Evolutionary conservation across 441 rosid genomes (phyloP), one percentile per base, ranked within the genome.

Genomic region (Kokia cookei): DNA sequence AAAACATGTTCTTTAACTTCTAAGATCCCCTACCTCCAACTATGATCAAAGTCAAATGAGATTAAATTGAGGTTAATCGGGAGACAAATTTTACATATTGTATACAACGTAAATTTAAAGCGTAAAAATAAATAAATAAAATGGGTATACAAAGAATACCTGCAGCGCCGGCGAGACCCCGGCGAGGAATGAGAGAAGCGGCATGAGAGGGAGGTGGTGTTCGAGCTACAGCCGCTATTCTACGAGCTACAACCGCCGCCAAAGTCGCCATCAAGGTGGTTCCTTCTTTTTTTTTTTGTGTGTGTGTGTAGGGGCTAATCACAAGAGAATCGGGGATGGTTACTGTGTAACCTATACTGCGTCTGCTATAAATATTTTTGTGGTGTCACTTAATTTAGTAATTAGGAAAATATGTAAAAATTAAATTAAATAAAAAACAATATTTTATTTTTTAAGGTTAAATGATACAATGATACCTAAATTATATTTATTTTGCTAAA

Each of bases 161-260:
- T 27, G 96, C 93, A 50, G 96, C 90, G 76, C 93, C 91, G 69
- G 97, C 91, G 24, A 92, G 84, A 68, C 97, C 91, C 12, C 96
- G 97, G 75, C 94, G 88, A 81, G 90, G 91, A 76, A 83, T 57
- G 58, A 87, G 79, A 66, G 86, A 75, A 70, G 85, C 82, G 19
- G 88, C 82, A 42, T 77, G 85, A 42, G 80, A 55, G 6, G 87
- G 27, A 22, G 80, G 54, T 14, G 88, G 29, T 1, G 79, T 19
- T 11, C 83, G 89, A 60, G 84, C 79, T 42, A 84, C 71, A 72
- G 77, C 69, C 51, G 84, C 78, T 29, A 84, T 89, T 79, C 85
- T 89, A 73, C 95, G 93, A 84, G 93, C 90, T 51, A 71, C 76
- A 14, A 47, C 54, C 32, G 63, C 63, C 27, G 76, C 64, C 63